Conservation (phyloP, 192 early-diverging fungal genomes). For the Linnemannia exigua region DNA sequence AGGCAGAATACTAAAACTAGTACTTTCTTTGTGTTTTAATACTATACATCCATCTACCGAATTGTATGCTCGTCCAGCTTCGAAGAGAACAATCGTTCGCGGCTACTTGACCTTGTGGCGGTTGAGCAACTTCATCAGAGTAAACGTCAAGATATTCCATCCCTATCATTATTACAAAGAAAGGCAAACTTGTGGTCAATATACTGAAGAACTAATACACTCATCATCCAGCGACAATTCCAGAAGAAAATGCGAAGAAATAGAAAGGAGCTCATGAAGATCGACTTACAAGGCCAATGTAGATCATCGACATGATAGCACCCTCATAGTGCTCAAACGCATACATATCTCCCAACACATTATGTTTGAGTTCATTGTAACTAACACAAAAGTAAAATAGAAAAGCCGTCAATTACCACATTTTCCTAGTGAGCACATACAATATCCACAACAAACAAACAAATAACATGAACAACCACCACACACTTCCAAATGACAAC, state of each 20-base stretch:
- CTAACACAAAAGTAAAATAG: neutral
- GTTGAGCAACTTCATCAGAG: conserved; percentile 43
- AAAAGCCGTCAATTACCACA: neutral
- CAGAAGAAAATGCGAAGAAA: too few species aligned
- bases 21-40: too few species aligned
- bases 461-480: neutral
- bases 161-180: conserved; percentile 14
- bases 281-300: conserved; percentile 34
- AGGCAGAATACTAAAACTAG: too few species aligned
- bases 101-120: conserved; percentile 49
- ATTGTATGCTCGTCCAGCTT: too few species aligned
- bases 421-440: too few species aligned
- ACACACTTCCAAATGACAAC: too few species aligned
- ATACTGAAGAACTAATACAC: too few species aligned
- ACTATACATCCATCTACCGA: too few species aligned
- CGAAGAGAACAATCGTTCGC: too few species aligned
- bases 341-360: conserved; percentile 29
- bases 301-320: conserved; percentile 37
- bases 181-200: too few species aligned
- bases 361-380: conserved; percentile 44
- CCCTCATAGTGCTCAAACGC: conserved; percentile 40
- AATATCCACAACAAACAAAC: neutral
- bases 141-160: conserved; percentile 35
- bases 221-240: neutral
- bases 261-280: neutral